These are phyloP conservation scores for Rhodotorula graminis DNA, from an alignment of 768 basidiomycete genomes.

Conservation along the genomic window DNA sequence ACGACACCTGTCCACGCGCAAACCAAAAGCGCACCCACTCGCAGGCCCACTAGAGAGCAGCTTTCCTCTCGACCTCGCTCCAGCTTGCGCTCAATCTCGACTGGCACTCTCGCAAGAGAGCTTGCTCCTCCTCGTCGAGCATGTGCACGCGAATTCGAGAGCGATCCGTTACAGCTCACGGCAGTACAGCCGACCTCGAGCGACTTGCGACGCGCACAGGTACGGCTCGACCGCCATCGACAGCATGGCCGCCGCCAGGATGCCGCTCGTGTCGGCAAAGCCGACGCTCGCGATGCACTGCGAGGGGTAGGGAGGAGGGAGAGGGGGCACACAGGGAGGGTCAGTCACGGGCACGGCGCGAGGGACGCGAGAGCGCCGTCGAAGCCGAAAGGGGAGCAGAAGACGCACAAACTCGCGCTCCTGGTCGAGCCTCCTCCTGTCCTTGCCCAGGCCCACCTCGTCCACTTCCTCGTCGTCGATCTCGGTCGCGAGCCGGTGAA, in stretches of 20 bases:
- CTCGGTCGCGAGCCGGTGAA: constrained; percentile 69
- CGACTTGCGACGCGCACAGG: constrained; percentile 54
- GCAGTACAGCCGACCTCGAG: constrained; percentile 67
- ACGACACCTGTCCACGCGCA: too few relatives aligned
- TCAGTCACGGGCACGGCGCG: too few relatives aligned
- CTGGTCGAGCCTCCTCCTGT: constrained; percentile 56
- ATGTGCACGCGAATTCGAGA: too few relatives aligned
- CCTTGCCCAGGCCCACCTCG: constrained; percentile 43
- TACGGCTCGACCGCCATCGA: constrained; percentile 50
- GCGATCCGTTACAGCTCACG: constrained; percentile 58
- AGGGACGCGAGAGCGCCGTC: too few relatives aligned
- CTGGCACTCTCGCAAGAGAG: too few relatives aligned
- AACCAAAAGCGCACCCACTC: too few relatives aligned
- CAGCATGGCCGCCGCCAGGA: constrained; percentile 7
- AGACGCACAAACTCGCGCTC: constrained; percentile 53
- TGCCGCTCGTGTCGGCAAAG: constrained; percentile 63
- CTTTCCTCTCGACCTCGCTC: too few relatives aligned
- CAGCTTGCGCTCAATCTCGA: too few relatives aligned
- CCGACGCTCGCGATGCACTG: constrained; percentile 73
- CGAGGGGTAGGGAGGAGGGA: background rate
- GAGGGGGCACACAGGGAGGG: too few relatives aligned
- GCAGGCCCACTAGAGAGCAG: too few relatives aligned
- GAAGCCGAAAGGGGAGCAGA: too few relatives aligned
- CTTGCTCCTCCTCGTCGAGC: background rate
- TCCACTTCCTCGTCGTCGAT: constrained; percentile 53